These are phyloP conservation scores for Endocalyx cinctus DNA, from an alignment of 2,329 filamentous ascomycete genomes.

Conservation along the genomic window DNA sequence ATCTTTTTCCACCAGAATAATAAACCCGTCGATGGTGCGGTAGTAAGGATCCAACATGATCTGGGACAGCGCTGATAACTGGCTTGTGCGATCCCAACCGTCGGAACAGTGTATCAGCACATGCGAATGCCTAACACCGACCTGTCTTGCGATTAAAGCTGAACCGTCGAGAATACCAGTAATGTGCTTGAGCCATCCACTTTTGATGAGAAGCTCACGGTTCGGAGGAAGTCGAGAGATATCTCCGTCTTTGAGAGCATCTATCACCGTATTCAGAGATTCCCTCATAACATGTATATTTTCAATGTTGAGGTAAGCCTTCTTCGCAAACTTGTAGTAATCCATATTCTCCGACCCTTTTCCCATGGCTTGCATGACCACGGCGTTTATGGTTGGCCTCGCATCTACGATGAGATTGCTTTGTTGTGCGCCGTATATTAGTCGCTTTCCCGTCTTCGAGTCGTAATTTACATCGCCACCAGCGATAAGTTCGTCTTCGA, in stretches of 20 bases:
- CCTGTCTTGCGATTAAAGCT: conserved; percentile 75
- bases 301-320: conserved; percentile 91
- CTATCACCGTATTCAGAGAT: conserved; percentile 81
- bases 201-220: conserved; percentile 73
- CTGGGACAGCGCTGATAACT: conserved; percentile 86
- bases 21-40: conserved; percentile 89
- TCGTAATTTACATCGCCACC: conserved; percentile 48
- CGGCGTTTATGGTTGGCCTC: conserved; percentile 86
- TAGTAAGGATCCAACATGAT: conserved; percentile 95
- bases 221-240: conserved; percentile 78
- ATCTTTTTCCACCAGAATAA: conserved; percentile 92
- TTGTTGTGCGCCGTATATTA: conserved; percentile 88
- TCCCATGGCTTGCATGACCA: conserved; percentile 89
- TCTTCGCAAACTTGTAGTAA: conserved; percentile 86
- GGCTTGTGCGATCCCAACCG: conserved; percentile 95
- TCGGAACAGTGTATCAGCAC: conserved; percentile 97
- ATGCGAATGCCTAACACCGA: conserved; percentile 90
- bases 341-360: conserved; percentile 97
- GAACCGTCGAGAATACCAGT: conserved; percentile 78
- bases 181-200: conserved; percentile 89
- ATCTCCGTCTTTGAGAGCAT: conserved; percentile 89
- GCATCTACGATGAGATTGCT: conserved; percentile 95
- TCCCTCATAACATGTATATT: conserved; percentile 98
- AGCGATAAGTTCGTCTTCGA: conserved; percentile 64
- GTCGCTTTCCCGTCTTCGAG: conserved; percentile 55